Evolutionary conservation across 177 flowering plant genomes (phyloP).

Genomic region (Vitis hybrid): DNA sequence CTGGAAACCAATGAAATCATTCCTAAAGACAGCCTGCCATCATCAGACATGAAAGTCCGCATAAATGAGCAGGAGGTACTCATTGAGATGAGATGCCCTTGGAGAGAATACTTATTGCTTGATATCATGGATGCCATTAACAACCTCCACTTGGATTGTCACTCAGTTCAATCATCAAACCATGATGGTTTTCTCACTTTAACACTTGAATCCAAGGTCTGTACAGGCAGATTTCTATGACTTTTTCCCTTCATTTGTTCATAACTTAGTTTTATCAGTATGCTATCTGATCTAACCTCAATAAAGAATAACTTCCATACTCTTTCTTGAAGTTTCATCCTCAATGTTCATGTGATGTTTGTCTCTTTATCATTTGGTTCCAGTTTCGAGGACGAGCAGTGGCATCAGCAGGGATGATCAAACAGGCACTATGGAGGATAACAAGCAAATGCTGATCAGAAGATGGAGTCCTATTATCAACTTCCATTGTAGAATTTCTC

Average conservation of each 20-base stretch:
- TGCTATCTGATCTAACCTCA: neutral
- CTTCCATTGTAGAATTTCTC: neutral
- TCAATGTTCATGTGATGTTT: neutral
- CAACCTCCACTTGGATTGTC: constrained; percentile 57
- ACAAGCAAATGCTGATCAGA: constrained; percentile 19
- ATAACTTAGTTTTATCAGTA: neutral
- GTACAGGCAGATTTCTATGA: neutral
- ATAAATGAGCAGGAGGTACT: constrained; percentile 48
- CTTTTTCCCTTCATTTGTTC: neutral
- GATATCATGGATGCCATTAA: constrained; percentile 67
- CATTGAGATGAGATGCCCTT: constrained; percentile 62
- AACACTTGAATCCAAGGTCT: constrained; percentile 64
- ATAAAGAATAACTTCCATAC: neutral
- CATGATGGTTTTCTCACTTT: constrained; percentile 44
- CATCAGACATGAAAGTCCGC: constrained; percentile 42
- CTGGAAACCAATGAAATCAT: constrained; percentile 29
- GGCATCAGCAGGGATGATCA: constrained; percentile 44
- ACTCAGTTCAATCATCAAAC: constrained; percentile 56
- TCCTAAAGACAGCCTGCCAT: constrained; percentile 28
- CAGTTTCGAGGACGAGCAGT: constrained; percentile 43
- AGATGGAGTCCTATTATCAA: neutral
- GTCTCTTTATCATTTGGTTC: constrained; percentile 3
- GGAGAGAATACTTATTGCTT: constrained; percentile 60
- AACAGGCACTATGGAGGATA: constrained; percentile 36
- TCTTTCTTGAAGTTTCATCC: neutral